phyloP scores from a whole-genome alignment of 768 basidiomycete species.

The Suillus fuscotomentosus region DNA sequence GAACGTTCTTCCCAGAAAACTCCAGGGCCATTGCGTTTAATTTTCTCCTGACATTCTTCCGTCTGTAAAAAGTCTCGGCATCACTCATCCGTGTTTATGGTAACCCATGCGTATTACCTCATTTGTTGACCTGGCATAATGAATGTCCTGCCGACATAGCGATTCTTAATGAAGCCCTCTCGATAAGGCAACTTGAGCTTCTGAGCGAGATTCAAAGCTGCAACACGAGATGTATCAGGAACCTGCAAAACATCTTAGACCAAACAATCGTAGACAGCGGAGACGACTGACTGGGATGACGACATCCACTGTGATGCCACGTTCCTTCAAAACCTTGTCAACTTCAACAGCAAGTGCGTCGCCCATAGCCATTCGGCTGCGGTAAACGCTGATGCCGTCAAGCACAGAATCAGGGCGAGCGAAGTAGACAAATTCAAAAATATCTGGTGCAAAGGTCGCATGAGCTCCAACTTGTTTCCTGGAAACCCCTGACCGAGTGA shows the following conservation, averaged over 20 bases:
- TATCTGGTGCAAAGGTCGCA: constrained; percentile 89
- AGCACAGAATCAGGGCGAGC: constrained; percentile 97
- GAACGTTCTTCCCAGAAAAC: constrained; percentile 87
- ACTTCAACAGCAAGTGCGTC: constrained; percentile 92
- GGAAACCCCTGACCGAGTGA: constrained; percentile 77
- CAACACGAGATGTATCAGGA: constrained; percentile 95
- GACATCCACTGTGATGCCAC: constrained; percentile 83
- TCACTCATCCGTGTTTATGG: neutral
- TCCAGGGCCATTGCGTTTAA: constrained; percentile 98
- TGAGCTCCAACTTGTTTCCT: constrained; percentile 72
- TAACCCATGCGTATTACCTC: constrained; percentile 46
- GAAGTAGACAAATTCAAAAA: constrained; percentile 99
- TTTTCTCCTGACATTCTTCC: constrained; percentile 92
- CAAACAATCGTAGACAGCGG: neutral
- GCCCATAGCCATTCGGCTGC: constrained; percentile 99
- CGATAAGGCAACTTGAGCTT: constrained; percentile 87
- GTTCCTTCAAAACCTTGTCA: constrained; percentile 62
- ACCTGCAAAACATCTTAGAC: constrained; percentile 46
- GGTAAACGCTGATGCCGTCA: constrained; percentile 95
- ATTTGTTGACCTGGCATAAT: constrained; percentile 99
- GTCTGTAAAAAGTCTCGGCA: constrained; percentile 41
- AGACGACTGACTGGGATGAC: constrained; percentile 77
- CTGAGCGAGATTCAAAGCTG: constrained; percentile 93
- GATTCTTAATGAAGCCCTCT: constrained; percentile 98
- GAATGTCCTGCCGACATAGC: constrained; percentile 97